phyloP scores from a whole-genome alignment of 164 flowering plant species.

The Vitis riparia region DNA sequence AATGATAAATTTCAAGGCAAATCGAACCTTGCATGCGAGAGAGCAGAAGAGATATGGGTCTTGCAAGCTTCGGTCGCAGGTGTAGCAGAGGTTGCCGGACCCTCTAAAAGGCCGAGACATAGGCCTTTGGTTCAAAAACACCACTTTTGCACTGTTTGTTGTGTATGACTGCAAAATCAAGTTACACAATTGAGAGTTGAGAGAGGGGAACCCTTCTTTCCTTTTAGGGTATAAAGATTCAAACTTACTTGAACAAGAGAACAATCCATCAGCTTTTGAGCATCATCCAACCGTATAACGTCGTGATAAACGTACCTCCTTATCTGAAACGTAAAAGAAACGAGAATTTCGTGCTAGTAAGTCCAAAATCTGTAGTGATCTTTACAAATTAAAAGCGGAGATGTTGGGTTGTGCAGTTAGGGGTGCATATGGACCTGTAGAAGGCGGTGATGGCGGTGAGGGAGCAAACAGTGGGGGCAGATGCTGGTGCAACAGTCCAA shows the following conservation, averaged over 20 bases:
- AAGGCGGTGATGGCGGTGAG: conserved; percentile 44
- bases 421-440: conserved; percentile 28
- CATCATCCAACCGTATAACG: conserved; percentile 22
- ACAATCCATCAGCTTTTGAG: conserved; percentile 22
- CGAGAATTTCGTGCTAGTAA: background rate
- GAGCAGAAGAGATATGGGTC: conserved; percentile 27
- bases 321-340: conserved; percentile 6
- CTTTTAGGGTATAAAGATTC: background rate
- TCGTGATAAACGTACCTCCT: conserved; percentile 31
- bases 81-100: conserved; percentile 21
- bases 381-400: no score
- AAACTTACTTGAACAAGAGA: conserved; percentile 24
- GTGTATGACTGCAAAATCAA: conserved; percentile 21
- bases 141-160: conserved; percentile 32
- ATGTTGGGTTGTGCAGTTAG: no score
- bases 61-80: conserved; percentile 25
- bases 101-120: conserved; percentile 15
- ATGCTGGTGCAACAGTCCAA: conserved; percentile 50
- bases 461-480: conserved; percentile 50
- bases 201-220: background rate
- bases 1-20: background rate
- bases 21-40: conserved; percentile 27
- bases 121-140: conserved; percentile 26
- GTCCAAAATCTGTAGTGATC: no score
- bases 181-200: background rate